Percentiles rank a stretch among this genome's conserved stretches.
phyloP scores from a whole-genome alignment of 495 filamentous ascomycete genomes.

The Trichocladium antarcticum region DNA sequence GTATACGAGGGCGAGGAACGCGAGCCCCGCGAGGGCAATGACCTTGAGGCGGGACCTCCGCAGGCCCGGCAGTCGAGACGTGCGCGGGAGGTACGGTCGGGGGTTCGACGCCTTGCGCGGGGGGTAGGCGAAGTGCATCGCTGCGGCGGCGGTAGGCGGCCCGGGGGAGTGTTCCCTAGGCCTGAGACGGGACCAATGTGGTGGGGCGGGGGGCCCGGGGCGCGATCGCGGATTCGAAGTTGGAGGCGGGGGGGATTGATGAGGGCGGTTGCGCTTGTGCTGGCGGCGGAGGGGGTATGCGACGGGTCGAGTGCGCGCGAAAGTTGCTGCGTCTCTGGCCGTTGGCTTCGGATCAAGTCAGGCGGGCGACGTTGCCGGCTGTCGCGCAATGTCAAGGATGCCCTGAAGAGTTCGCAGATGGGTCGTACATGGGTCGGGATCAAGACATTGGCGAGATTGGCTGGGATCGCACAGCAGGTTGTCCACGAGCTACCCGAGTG shows the following conservation, averaged over 20 bases:
- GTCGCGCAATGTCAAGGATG: constrained; percentile 1
- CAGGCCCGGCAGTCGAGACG: constrained; percentile 48
- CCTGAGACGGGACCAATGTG: background rate
- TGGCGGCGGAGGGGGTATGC: background rate
- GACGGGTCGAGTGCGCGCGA: background rate
- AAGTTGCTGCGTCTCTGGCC: too few species aligned
- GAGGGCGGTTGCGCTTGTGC: too few species aligned
- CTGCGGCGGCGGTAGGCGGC: constrained; percentile 14
- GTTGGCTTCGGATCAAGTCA: too few species aligned
- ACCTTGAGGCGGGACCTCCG: constrained; percentile 57
- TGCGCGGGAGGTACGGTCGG: constrained; percentile 47
- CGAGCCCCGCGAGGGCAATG: constrained; percentile 46
- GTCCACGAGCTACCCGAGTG: background rate
- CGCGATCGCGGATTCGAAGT: background rate
- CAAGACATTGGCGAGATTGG: constrained; percentile 12
- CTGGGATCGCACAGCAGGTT: constrained; percentile 1
- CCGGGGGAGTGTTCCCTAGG: constrained; percentile 5
- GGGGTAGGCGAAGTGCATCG: constrained; percentile 88
- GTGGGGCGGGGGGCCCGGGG: too few species aligned
- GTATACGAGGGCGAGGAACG: constrained; percentile 49
- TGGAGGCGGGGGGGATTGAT: background rate
- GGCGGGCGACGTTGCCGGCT: background rate
- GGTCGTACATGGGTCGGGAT: constrained; percentile 13
- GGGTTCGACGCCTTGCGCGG: constrained; percentile 68
- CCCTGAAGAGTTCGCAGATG: background rate